A percentile compares a stretch with the other conserved stretches of the same genome.
Conservation (phyloP, 345 rosid genomes). For the Syzygium oleosum region DNA sequence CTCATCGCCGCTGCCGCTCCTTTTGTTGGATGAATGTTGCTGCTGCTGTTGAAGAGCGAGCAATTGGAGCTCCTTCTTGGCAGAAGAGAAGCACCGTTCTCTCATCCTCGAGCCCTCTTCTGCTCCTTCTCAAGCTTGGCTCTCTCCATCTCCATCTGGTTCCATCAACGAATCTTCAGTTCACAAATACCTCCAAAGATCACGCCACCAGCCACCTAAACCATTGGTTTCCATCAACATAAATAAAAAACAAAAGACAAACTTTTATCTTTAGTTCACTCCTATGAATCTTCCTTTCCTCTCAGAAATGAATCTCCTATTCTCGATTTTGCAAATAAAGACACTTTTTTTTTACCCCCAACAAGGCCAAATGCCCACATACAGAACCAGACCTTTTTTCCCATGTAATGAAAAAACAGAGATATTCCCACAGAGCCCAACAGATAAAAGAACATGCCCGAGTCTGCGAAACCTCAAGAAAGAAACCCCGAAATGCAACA, state of each 20-base stretch:
- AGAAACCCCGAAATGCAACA: not conserved
- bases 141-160: not conserved
- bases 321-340: not conserved
- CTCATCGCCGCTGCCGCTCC: too few species aligned
- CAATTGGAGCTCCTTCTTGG: too few species aligned
- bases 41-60: not conserved
- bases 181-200: constrained; percentile 40
- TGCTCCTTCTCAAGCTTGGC: not conserved
- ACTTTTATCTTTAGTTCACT: not conserved
- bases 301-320: not conserved
- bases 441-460: not conserved
- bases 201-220: constrained; percentile 28
- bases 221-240: constrained; percentile 57
- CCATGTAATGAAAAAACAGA: not conserved
- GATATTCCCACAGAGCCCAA: not conserved
- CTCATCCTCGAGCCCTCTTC: too few species aligned
- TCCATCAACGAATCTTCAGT: not conserved
- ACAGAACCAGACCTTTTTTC: not conserved
- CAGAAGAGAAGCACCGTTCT: not conserved
- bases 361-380: not conserved
- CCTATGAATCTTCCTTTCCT: not conserved
- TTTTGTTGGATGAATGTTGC: too few species aligned
- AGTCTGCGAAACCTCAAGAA: not conserved
- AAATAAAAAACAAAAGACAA: not conserved
- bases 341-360: not conserved